These are phyloP conservation scores for Plantago elongata DNA, from an alignment of 257 asterid genomes.

Conservation along the genomic window DNA sequence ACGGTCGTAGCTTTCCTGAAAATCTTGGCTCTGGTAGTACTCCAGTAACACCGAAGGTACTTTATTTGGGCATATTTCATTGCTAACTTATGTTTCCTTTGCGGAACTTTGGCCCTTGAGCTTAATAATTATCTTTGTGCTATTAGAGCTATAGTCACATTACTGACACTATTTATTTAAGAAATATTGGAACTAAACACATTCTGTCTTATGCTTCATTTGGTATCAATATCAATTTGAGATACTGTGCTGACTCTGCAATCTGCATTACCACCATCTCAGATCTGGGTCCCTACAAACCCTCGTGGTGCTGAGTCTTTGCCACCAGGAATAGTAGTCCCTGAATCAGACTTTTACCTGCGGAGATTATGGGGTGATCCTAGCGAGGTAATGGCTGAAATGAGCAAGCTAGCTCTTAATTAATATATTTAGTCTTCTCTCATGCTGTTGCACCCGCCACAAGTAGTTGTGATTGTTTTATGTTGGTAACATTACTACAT, in stretches of 20 bases:
- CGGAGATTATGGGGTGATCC: slow-evolving; percentile 99
- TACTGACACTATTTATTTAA: not conserved
- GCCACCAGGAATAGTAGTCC: slow-evolving; percentile 94
- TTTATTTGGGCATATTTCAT: slow-evolving; percentile 13
- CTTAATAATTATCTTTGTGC: not conserved
- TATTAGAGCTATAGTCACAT: not conserved
- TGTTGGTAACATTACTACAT: too few species aligned
- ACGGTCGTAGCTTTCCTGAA: slow-evolving; percentile 77
- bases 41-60: slow-evolving; percentile 83
- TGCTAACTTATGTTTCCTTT: slow-evolving; percentile 13
- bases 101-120: slow-evolving; percentile 1
- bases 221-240: slow-evolving; percentile 11
- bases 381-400: slow-evolving; percentile 55
- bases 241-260: not conserved
- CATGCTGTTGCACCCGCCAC: too few species aligned
- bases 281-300: slow-evolving; percentile 90
- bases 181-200: not conserved
- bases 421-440: too few species aligned
- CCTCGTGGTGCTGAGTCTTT: slow-evolving; percentile 98
- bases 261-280: slow-evolving; percentile 14
- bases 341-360: slow-evolving; percentile 80
- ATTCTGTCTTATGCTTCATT: slow-evolving; percentile 4
- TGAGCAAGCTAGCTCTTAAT: not conserved
- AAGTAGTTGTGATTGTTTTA: too few species aligned
- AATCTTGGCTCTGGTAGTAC: slow-evolving; percentile 88